Conservation (phyloP, 208 protist genomes). For the Herpetomonas tarakana region DNA sequence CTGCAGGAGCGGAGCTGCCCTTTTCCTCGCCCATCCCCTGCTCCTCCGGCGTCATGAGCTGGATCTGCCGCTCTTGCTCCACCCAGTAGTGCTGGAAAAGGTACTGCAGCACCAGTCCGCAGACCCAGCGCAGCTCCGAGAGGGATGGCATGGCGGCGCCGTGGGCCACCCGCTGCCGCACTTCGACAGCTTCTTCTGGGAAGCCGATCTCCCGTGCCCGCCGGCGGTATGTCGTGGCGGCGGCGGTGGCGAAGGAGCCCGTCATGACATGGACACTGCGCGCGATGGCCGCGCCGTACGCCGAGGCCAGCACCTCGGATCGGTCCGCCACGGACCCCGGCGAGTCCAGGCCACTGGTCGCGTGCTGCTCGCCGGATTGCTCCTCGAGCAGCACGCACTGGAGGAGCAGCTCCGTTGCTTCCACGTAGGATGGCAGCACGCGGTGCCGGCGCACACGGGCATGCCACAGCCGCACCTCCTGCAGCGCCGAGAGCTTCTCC, state of each 20-base stretch:
- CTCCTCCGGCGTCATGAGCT: constrained; percentile 35
- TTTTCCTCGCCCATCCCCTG: not conserved
- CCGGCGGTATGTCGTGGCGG: constrained; percentile 75
- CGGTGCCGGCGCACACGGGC: constrained; percentile 52
- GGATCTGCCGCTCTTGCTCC: constrained; percentile 59
- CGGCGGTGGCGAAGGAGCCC: constrained; percentile 62
- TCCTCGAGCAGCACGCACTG: constrained; percentile 62
- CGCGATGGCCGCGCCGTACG: constrained; percentile 76
- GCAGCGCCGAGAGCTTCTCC: constrained; percentile 44
- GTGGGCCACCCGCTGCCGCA: constrained; percentile 84
- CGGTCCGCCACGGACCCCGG: constrained; percentile 3
- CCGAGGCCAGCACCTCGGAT: constrained; percentile 6
- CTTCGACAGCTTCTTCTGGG: constrained; percentile 84
- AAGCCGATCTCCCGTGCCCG: constrained; percentile 66
- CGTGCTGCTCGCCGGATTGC: constrained; percentile 8
- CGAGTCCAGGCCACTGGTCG: constrained; percentile 6
- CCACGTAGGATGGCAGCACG: constrained; percentile 62
- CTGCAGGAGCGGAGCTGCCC: not conserved
- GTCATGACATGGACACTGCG: constrained; percentile 85
- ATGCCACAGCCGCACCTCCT: constrained; percentile 47
- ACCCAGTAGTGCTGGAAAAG: constrained; percentile 77
- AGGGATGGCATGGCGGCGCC: constrained; percentile 48
- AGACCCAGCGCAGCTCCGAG: constrained; percentile 80
- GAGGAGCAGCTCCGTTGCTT: constrained; percentile 61
- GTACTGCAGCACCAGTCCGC: constrained; percentile 69